Conservation (phyloP, 2,329 filamentous ascomycete genomes). For the Aureobasidium lini region DNA sequence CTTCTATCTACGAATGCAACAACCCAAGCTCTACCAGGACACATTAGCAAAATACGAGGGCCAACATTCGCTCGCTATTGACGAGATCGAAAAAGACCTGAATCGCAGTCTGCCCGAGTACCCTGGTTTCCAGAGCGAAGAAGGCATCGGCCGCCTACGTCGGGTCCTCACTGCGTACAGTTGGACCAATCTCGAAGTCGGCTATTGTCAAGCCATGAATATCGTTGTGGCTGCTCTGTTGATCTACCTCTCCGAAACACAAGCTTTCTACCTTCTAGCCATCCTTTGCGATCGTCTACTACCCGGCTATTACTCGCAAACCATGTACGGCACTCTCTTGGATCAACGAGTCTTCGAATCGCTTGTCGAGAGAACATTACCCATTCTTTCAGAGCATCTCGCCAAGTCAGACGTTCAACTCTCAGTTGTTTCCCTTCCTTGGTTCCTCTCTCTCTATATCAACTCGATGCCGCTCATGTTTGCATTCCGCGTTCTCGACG, state of each 20-base stretch:
- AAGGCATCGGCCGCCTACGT: conserved; percentile 83
- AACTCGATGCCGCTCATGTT: conserved; percentile 99
- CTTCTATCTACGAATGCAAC: conserved; percentile 78
- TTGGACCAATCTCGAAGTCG: conserved; percentile 91
- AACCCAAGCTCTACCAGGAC: conserved; percentile 74
- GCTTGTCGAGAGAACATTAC: conserved; percentile 98
- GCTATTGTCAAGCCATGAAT: conserved; percentile 99
- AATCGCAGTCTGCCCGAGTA: conserved; percentile 96
- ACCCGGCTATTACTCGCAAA: conserved; percentile 95
- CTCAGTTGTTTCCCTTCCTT: conserved; percentile 92
- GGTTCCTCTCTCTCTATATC: conserved; percentile 97
- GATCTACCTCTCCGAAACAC: conserved; percentile 95
- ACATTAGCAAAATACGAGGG: conserved; percentile 79
- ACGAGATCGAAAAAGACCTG: conserved; percentile 97
- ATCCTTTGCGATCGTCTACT: conserved; percentile 86
- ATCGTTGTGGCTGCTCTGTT: conserved; percentile 96
- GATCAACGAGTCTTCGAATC: conserved; percentile 98
- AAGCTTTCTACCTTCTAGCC: conserved; percentile 91
- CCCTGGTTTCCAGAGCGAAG: conserved; percentile 91
- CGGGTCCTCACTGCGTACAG: conserved; percentile 94
- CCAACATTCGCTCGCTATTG: conserved; percentile 85
- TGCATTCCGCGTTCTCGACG: conserved; percentile 90
- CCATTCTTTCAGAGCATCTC: conserved; percentile 96
- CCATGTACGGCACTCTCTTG: conserved; percentile 96
- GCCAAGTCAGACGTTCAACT: conserved; percentile 94